Evolutionary conservation across 805 yeast species (phyloP).

Genomic region (Saturnispora bothae): DNA sequence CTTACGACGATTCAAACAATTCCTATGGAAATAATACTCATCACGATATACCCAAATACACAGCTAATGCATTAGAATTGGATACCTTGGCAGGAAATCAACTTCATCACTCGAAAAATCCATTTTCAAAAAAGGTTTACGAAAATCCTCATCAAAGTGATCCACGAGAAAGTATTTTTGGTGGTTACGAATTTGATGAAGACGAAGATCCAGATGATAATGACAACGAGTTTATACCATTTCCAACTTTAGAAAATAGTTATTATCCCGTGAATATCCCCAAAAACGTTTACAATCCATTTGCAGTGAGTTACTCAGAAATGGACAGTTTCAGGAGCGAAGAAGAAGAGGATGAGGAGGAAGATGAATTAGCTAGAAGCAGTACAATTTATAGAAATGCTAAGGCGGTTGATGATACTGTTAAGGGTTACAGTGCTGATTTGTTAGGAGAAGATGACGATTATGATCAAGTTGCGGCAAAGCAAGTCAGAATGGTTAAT

Average conservation of each 20-base stretch:
- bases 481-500: constrained; percentile 43
- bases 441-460: background rate
- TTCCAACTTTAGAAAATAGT: constrained; percentile 25
- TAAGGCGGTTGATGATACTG: constrained; percentile 13
- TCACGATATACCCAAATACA: background rate
- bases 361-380: constrained; percentile 1
- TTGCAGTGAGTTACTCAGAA: constrained; percentile 17
- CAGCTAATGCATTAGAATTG: too few relatives aligned
- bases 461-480: constrained; percentile 18
- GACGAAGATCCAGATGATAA: constrained; percentile 15
- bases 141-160: background rate
- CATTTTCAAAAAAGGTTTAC: too few relatives aligned
- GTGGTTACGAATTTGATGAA: constrained; percentile 20
- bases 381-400: constrained; percentile 11
- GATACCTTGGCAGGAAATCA: too few relatives aligned
- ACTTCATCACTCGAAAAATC: too few relatives aligned
- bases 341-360: constrained; percentile 4
- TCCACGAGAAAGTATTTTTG: constrained; percentile 13
- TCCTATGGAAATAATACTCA: constrained; percentile 1
- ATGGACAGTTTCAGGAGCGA: background rate
- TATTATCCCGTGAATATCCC: constrained; percentile 26
- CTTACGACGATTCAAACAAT: background rate
- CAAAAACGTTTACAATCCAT: constrained; percentile 23
- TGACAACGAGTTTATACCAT: constrained; percentile 25
- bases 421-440: constrained; percentile 9